A percentile compares a stretch with the other conserved stretches of the same genome.
phyloP scores from a whole-genome alignment of 2,329 filamentous ascomycete genomes.

The Fusarium pseudonygamai region DNA sequence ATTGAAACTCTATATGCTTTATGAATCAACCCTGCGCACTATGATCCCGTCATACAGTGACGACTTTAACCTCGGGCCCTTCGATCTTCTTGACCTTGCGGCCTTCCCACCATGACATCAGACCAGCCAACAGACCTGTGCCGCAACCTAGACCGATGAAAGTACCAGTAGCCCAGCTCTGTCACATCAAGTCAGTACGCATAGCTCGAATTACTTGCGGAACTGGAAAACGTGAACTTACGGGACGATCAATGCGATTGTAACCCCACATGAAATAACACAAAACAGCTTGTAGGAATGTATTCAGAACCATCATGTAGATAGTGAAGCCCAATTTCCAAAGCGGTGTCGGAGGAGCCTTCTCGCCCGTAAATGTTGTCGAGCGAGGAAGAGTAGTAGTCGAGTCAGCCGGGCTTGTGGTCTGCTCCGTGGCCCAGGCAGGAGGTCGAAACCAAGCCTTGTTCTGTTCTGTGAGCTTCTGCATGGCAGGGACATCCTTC shows the following conservation, averaged over 20 bases:
- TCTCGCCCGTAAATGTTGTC: neutral
- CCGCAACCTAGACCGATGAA: neutral
- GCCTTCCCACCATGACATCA: conserved; percentile 1
- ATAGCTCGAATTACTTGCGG: rapidly evolving
- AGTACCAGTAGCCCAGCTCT: neutral
- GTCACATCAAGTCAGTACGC: neutral
- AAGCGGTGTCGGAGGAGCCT: neutral
- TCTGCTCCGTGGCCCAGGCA: neutral
- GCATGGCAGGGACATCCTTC: neutral
- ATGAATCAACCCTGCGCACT: neutral
- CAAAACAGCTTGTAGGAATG: neutral
- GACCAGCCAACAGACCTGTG: neutral
- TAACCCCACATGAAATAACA: neutral
- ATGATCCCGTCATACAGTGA: neutral
- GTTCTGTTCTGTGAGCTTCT: neutral
- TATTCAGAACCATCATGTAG: conserved; percentile 1
- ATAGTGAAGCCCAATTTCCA: neutral
- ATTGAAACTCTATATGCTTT: neutral
- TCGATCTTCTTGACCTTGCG: conserved; percentile 1
- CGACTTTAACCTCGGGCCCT: neutral
- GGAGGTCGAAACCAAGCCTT: conserved; percentile 2
- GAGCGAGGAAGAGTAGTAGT: neutral
- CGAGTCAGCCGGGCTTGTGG: neutral
- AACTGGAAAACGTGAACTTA: neutral
- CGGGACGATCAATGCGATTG: neutral